These are phyloP conservation scores for Peribolospora kevripleyi DNA, from an alignment of 768 basidiomycete species.

Conservation along the genomic window DNA sequence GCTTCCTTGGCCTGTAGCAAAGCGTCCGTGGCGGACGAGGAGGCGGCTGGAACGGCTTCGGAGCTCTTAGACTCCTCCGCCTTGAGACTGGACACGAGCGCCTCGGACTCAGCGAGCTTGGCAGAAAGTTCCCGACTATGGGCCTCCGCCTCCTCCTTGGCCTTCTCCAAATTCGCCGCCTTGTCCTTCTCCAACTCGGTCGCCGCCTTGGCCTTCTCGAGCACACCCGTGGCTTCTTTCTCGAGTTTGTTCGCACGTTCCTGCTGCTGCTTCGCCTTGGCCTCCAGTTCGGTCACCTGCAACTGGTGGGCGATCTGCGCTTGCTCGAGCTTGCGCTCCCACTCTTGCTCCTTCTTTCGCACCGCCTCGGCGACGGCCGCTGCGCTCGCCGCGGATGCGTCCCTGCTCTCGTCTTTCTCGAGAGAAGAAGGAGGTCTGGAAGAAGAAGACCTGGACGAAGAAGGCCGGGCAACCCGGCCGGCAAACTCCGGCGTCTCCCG, in stretches of 20 bases:
- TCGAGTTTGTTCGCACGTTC: neutral
- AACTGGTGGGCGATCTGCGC: neutral
- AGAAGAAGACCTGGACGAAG: too few relatives aligned
- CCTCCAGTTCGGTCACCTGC: slow-evolving; percentile 10
- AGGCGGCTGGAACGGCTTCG: slow-evolving; percentile 1
- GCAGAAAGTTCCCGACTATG: neutral
- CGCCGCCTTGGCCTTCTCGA: neutral
- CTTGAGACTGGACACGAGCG: too few relatives aligned
- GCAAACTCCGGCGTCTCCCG: too few relatives aligned
- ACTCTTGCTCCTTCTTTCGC: neutral
- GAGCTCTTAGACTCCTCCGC: neutral
- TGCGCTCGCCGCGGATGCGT: too few relatives aligned
- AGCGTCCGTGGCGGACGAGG: neutral
- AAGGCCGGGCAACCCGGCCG: too few relatives aligned
- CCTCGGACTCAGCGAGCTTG: too few relatives aligned
- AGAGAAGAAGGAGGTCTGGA: too few relatives aligned
- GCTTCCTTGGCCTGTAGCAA: slow-evolving; percentile 29
- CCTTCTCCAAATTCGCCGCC: neutral
- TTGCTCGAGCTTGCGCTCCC: neutral
- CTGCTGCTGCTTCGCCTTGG: slow-evolving; percentile 9
- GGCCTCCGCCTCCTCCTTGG: neutral
- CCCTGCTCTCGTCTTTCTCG: too few relatives aligned
- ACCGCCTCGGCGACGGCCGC: neutral
- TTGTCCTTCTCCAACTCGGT: slow-evolving; percentile 2
- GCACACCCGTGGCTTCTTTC: neutral